Base-by-base conservation (phyloP, 1,284 basidiomycete genomes). In the Neolentinus lepideus region DNA sequence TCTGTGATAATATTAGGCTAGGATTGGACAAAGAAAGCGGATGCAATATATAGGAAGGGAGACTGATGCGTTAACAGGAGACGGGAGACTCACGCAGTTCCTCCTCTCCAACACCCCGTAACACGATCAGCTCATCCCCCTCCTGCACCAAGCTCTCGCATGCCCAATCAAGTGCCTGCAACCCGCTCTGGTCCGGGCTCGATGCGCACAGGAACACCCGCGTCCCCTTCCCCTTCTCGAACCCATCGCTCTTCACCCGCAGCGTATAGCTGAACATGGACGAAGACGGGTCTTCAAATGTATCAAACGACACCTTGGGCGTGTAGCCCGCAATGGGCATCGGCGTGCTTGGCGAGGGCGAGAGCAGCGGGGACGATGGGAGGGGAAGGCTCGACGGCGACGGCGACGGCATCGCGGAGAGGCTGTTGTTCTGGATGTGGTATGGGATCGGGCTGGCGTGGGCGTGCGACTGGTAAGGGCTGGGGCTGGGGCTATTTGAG, bases 51-150 rank as follows among this genome's bases (percentile, higher is more conserved):
- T n/a, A n/a, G n/a, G n/a, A n/a, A n/a, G n/a, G n/a, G n/a, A n/a
- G n/a, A n/a, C n/a, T n/a, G n/a, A n/a, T n/a, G n/a, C n/a, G n/a
- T n/a, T n/a, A n/a, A n/a, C n/a, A n/a, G n/a, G n/a, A n/a, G n/a
- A n/a, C n/a, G n/a, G n/a, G n/a, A n/a, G n/a, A 65, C 79, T 55
- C 59, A 90, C 89, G 86, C 35, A 91, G 69, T 24, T 89, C 89
- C 52, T 94, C 92, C 56, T 87, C 79, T 61, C 96, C 94, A 21
- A 96, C 83, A 1, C 97, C 94, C 43, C 95, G 77, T 57, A 93
- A 90, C 3, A 98, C 90, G 55, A 99, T 87, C 26, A 98, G 75
- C 70, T 98, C 96, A 68, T 98, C 96, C 2, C 92, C 92, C 61
- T 98, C 94, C 70, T 96, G 92, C 9, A 90, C 85, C 9, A 98